Percentiles rank a stretch among this genome's conserved stretches.
These are phyloP conservation scores for Dissophora globulifera DNA, from an alignment of 192 early-diverging fungal genomes.

Conservation along the genomic window DNA sequence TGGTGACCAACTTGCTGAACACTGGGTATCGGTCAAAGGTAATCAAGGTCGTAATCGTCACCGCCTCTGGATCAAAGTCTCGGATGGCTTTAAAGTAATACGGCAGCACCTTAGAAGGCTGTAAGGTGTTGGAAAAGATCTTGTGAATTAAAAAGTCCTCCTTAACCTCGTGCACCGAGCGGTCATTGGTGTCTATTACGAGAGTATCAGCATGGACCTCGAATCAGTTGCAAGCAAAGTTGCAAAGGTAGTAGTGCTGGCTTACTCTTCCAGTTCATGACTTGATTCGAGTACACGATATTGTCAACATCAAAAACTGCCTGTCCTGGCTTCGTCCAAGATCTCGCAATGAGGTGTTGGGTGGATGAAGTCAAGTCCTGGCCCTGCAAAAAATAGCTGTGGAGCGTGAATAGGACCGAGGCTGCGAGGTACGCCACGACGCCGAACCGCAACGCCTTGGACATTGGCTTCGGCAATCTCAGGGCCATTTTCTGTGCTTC, in stretches of 20 bases:
- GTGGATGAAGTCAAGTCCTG: not conserved
- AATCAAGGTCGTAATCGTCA: slow-evolving; percentile 67
- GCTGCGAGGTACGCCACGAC: slow-evolving; percentile 34
- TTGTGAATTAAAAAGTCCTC: slow-evolving; percentile 49
- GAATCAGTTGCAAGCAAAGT: not conserved
- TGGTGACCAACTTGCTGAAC: slow-evolving; percentile 50
- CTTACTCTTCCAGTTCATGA: slow-evolving; percentile 40
- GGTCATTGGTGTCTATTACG: not conserved
- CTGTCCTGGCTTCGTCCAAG: slow-evolving; percentile 24
- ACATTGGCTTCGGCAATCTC: slow-evolving; percentile 19
- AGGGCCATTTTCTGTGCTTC: not conserved
- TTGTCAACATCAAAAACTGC: slow-evolving; percentile 29
- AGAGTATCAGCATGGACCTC: not conserved
- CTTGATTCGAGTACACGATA: slow-evolving; percentile 22
- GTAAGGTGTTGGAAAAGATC: slow-evolving; percentile 64
- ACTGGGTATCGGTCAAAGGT: slow-evolving; percentile 57
- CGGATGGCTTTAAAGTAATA: slow-evolving; percentile 64
- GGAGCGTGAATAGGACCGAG: slow-evolving; percentile 27
- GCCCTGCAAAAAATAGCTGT: not conserved
- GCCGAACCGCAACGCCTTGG: slow-evolving; percentile 24
- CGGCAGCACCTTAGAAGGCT: slow-evolving; percentile 67
- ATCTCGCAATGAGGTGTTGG: not conserved
- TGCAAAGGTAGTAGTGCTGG: no score
- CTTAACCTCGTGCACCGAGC: not conserved
- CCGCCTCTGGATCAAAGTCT: slow-evolving; percentile 60